Base-by-base conservation (phyloP, 2,329 filamentous ascomycete species). In the Aspergillus pseudonomiae region DNA sequence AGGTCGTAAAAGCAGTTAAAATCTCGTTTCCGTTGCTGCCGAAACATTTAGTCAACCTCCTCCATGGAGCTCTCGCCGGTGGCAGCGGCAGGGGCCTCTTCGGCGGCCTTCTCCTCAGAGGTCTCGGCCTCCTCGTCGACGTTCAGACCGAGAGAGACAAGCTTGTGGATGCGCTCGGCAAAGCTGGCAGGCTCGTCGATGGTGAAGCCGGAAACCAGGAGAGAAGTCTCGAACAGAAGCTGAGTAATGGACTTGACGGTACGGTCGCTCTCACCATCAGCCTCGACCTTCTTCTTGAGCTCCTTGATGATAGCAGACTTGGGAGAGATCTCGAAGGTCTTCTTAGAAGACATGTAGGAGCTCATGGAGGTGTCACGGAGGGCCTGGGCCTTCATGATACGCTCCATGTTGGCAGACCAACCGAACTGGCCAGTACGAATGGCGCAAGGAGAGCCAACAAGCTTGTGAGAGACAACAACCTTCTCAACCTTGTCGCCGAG, bases 341-440 rank as follows among this genome's bases (percentile, higher is more conserved):
- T 99, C 94, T 99, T 99, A 81, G 94, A 98, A 71, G 93, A 96
- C 95, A 99, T 99, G 92, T 99, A 99, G 75, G 93, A 96, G 84
- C 89, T 93, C 95, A 99, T 99, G 77, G 94, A 97, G 73, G 95
- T 99, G 86, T 99, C 95, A 85, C 95, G 95, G 77, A 99, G 94
- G 78, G 95, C 95, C 88, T 99, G 95, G 32, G 95, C 95, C 91
- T 99, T 99, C 95, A 99, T 99, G 90, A 99, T 99, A 87, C 95
- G 95, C 89, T 99, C 95, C 95, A 99, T 99, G 89, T 99, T 99
- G 80, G 95, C 95, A 63, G 94, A 98, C 95, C 95, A 99, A 84
- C 95, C 95, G 83, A 99, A 99, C 85, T 98, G 95, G 78, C 95
- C 95, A 73, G 95, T 99, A 82, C 95, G 94, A 88, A 99, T 98